phyloP scores from a whole-genome alignment of 2,329 filamentous ascomycete species.

The Biscogniauxia mediterranea region DNA sequence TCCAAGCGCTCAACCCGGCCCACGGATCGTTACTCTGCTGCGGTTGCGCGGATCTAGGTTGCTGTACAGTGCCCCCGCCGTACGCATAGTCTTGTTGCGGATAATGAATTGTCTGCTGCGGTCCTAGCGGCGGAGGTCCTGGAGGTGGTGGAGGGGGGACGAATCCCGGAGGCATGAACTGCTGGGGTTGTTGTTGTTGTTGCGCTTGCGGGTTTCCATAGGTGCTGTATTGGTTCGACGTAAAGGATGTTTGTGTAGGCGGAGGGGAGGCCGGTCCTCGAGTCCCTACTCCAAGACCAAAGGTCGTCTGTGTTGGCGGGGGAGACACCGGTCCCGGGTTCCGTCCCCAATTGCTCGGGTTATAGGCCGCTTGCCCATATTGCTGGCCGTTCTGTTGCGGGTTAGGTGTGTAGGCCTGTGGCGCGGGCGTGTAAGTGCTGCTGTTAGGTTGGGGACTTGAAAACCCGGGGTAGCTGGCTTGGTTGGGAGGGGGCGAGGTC shows the following conservation, averaged over 20 bases:
- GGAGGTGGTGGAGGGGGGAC: conserved; percentile 64
- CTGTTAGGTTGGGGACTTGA: conserved; percentile 39
- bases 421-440: conserved; percentile 26
- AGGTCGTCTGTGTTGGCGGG: conserved; percentile 39
- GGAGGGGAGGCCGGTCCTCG: conserved; percentile 54
- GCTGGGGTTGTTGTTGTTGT: conserved; percentile 39
- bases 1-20: conserved; percentile 54
- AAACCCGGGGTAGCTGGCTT: conserved; percentile 45
- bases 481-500: conserved; percentile 53
- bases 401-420: conserved; percentile 31
- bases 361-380: conserved; percentile 52
- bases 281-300: conserved; percentile 32
- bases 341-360: conserved; percentile 58
- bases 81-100: conserved; percentile 31
- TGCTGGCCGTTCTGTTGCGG: conserved; percentile 42
- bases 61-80: conserved; percentile 7
- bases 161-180: conserved; percentile 55
- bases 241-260: conserved; percentile 40
- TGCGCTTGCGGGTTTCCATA: conserved; percentile 45
- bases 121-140: conserved; percentile 59
- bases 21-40: conserved; percentile 49
- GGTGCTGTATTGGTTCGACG: conserved; percentile 46
- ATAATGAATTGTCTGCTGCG: conserved; percentile 62
- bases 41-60: conserved; percentile 32
- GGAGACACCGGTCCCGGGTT: conserved; percentile 52